Conservation (phyloP, 1,139 yeast genomes). For the Trichomonascaceae sp. region DNA sequence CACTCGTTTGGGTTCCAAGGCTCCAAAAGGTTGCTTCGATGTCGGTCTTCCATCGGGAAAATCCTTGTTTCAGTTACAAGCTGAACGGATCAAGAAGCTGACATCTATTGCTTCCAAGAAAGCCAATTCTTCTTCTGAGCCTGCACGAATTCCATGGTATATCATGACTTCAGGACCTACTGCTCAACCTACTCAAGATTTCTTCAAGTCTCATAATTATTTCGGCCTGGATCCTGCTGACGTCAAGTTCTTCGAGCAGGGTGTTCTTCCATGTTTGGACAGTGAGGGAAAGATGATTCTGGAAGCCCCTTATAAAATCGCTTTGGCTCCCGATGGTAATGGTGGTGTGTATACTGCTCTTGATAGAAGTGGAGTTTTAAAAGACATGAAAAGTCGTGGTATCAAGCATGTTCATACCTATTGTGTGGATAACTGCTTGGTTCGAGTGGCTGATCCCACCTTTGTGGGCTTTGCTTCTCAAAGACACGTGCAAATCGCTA, state of each 20-base stretch:
- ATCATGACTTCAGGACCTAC: constrained; percentile 97
- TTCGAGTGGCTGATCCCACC: constrained; percentile 89
- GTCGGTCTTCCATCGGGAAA: constrained; percentile 79
- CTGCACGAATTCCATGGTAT: constrained; percentile 64
- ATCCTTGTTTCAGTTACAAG: constrained; percentile 87
- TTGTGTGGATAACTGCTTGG: constrained; percentile 92
- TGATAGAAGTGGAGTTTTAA: constrained; percentile 53
- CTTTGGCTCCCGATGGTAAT: constrained; percentile 95
- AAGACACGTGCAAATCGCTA: constrained; percentile 63
- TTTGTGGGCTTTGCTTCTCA: constrained; percentile 84
- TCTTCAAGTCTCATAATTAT: constrained; percentile 52
- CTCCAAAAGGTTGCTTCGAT: constrained; percentile 91
- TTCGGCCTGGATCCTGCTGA: constrained; percentile 64
- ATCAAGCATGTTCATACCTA: constrained; percentile 92
- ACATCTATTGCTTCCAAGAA: constrained; percentile 35
- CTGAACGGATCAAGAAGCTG: constrained; percentile 67
- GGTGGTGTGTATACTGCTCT: constrained; percentile 94
- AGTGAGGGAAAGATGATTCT: constrained; percentile 68
- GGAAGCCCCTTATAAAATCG: constrained; percentile 48
- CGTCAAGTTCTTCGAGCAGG: constrained; percentile 83
- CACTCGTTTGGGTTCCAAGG: constrained; percentile 80
- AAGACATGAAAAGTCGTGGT: constrained; percentile 62
- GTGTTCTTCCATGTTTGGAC: constrained; percentile 86
- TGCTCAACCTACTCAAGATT: constrained; percentile 64
- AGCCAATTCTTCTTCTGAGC: constrained; percentile 18